These are phyloP conservation scores for Epithemia pelagica DNA, from an alignment of 108 stramenopile genomes.

Conservation along the genomic window DNA sequence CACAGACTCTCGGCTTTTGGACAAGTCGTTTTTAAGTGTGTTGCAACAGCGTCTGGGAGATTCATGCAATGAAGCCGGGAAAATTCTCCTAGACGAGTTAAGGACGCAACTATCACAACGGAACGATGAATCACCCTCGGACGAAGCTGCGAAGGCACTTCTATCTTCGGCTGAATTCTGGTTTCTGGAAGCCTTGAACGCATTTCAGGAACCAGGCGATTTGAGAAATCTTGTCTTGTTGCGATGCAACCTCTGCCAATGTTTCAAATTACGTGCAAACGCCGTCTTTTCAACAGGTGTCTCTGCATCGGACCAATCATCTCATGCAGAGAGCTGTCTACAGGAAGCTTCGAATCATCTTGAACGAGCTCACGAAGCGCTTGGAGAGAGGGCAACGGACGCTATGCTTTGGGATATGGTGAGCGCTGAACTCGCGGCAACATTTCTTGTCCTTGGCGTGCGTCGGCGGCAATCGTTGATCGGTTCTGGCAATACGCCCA, in stretches of 20 bases:
- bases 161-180: constrained; percentile 76
- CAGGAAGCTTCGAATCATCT: constrained; percentile 72
- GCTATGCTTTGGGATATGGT: constrained; percentile 82
- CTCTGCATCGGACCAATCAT: constrained; percentile 4
- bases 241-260: constrained; percentile 76
- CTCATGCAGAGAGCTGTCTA: constrained; percentile 68
- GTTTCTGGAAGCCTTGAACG: constrained; percentile 57
- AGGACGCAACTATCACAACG: constrained; percentile 33
- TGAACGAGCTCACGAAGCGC: constrained; percentile 54
- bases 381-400: constrained; percentile 67
- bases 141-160: constrained; percentile 33
- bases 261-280: constrained; percentile 71
- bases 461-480: constrained; percentile 67
- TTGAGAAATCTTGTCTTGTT: constrained; percentile 63
- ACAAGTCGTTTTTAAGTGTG: constrained; percentile 22
- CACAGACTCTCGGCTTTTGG: not conserved
- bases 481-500: constrained; percentile 42
- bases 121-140: not conserved
- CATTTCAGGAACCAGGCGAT: constrained; percentile 53
- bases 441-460: constrained; percentile 71
- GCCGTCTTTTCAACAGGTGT: constrained; percentile 35
- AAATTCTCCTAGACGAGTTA: constrained; percentile 54
- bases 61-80: constrained; percentile 80
- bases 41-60: constrained; percentile 78
- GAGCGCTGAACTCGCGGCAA: constrained; percentile 70